Percentiles rank a stretch among this genome's conserved stretches.
These are phyloP conservation scores for Saccharum hybrid DNA, from an alignment of 202 grass and related monocot species.

Conservation along the genomic window DNA sequence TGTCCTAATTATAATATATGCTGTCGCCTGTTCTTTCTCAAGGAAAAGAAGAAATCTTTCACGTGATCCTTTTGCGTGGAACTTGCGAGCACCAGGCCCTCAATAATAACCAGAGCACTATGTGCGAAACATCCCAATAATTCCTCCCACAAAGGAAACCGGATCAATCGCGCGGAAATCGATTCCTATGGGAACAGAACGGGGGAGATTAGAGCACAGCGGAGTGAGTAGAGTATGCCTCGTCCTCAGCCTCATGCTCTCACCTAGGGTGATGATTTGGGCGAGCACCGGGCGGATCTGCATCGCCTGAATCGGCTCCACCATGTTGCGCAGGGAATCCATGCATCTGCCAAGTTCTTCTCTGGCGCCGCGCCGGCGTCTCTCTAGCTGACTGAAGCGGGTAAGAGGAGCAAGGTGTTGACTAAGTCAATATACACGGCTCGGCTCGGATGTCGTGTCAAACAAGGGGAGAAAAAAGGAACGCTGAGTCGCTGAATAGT, in stretches of 20 bases:
- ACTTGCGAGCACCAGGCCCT: not conserved
- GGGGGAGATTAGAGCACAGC: not conserved
- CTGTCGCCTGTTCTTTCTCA: not conserved
- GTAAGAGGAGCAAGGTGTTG: not conserved
- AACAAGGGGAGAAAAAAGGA: no score
- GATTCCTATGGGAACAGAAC: not conserved
- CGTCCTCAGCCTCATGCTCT: not conserved
- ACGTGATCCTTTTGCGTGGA: not conserved
- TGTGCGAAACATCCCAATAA: not conserved
- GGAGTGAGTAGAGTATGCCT: not conserved
- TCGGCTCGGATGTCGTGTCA: no score
- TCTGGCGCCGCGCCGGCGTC: not conserved
- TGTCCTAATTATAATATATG: not conserved
- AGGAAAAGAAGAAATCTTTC: not conserved
- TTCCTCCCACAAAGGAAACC: not conserved
- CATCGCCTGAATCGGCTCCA: constrained; percentile 43
- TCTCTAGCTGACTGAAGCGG: not conserved
- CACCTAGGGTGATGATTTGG: constrained; percentile 61
- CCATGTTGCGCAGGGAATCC: constrained; percentile 32
- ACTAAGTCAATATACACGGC: not conserved
- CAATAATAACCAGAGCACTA: not conserved
- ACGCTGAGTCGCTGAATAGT: no score
- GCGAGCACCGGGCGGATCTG: constrained; percentile 53
- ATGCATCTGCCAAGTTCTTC: not conserved
- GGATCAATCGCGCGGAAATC: not conserved